These are phyloP conservation scores for Candida koratica DNA, from an alignment of 805 yeast genomes.

Conservation along the genomic window DNA sequence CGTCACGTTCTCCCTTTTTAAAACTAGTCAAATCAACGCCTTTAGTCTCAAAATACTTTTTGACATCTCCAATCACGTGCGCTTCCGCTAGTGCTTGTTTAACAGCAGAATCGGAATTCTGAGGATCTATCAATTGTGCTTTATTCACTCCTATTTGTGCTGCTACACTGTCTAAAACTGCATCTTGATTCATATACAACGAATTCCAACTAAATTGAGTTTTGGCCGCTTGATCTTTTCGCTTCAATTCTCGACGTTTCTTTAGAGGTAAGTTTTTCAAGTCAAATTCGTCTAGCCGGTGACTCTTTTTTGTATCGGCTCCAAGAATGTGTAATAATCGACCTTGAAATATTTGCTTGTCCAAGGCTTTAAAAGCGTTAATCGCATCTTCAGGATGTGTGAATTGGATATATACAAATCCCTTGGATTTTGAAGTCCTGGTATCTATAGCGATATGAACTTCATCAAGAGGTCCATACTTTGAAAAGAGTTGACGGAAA, in stretches of 20 bases:
- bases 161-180: slow-evolving; percentile 89
- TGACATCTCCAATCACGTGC: slow-evolving; percentile 86
- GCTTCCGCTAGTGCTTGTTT: slow-evolving; percentile 98
- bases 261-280: slow-evolving; percentile 86
- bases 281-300: slow-evolving; percentile 85
- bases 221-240: slow-evolving; percentile 79
- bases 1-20: slow-evolving; percentile 65
- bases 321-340: slow-evolving; percentile 86
- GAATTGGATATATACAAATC: slow-evolving; percentile 83
- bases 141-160: slow-evolving; percentile 76
- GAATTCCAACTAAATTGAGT: slow-evolving; percentile 95
- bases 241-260: slow-evolving; percentile 81
- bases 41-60: slow-evolving; percentile 77
- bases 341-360: slow-evolving; percentile 91
- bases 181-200: slow-evolving; percentile 82
- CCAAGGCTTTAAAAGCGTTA: slow-evolving; percentile 66
- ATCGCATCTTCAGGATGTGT: slow-evolving; percentile 68
- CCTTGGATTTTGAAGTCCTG: slow-evolving; percentile 85
- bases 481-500: slow-evolving; percentile 56
- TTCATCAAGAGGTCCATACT: slow-evolving; percentile 75
- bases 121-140: slow-evolving; percentile 82
- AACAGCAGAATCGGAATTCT: slow-evolving; percentile 83
- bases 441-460: slow-evolving; percentile 92
- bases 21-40: slow-evolving; percentile 83
- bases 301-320: slow-evolving; percentile 77